Conservation (phyloP, 164 flowering plant species). For the Magnolia officinalis region DNA sequence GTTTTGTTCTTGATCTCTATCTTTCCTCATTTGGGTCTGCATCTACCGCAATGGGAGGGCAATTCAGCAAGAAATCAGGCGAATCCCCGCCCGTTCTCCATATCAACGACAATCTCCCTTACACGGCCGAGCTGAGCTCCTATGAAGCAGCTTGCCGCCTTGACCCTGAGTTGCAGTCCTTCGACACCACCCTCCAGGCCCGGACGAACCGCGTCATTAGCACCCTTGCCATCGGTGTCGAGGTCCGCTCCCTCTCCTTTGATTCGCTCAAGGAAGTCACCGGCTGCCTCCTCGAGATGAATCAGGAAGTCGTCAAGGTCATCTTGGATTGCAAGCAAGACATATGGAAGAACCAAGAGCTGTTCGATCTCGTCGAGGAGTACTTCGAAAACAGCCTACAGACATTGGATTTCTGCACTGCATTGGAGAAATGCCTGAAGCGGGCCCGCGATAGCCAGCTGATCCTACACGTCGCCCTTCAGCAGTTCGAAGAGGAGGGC, state of each 20-base stretch:
- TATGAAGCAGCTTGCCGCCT: conserved; percentile 58
- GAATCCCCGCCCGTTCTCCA: conserved; percentile 18
- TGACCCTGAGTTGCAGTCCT: conserved; percentile 54
- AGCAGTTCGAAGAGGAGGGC: conserved; percentile 48
- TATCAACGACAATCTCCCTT: conserved; percentile 12
- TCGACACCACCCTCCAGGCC: conserved; percentile 49
- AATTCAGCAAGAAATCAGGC: conserved; percentile 25
- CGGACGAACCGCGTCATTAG: conserved; percentile 55
- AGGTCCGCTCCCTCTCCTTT: conserved; percentile 53
- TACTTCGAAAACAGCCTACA: conserved; percentile 70
- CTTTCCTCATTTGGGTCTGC: not conserved
- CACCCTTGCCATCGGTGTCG: conserved; percentile 49
- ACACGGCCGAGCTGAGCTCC: conserved; percentile 45
- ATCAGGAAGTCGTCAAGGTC: conserved; percentile 65
- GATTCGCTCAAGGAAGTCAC: conserved; percentile 65
- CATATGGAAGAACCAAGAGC: conserved; percentile 60
- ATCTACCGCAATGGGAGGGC: conserved; percentile 22
- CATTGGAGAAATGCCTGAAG: conserved; percentile 59
- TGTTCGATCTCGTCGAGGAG: conserved; percentile 63
- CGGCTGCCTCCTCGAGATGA: conserved; percentile 61
- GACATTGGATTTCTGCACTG: conserved; percentile 70
- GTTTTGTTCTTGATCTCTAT: not conserved
- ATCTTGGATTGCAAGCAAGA: conserved; percentile 60
- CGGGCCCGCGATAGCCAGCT: conserved; percentile 65
- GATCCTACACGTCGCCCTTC: conserved; percentile 54